These are phyloP conservation scores for Blastobotrys capitulatus DNA, from an alignment of 1,139 yeast species.

Conservation along the genomic window DNA sequence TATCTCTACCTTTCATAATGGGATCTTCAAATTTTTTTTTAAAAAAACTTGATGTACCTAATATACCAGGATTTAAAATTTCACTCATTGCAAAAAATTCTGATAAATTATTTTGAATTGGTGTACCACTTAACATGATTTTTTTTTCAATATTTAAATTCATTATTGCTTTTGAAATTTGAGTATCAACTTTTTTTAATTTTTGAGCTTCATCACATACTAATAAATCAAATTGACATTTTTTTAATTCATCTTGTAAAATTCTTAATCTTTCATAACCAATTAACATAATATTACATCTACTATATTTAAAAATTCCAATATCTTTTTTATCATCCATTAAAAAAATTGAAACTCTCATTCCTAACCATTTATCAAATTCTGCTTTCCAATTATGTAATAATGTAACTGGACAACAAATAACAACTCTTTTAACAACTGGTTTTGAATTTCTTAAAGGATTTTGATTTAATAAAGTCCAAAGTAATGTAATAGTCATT, in stretches of 20 bases:
- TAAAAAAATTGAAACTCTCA: slow-evolving; percentile 43
- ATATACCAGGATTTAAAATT: slow-evolving; percentile 76
- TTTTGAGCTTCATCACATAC: slow-evolving; percentile 97
- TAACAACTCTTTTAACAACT: slow-evolving; percentile 52
- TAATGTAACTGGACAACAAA: slow-evolving; percentile 90
- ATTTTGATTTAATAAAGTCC: slow-evolving; percentile 77
- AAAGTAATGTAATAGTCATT: slow-evolving; percentile 74
- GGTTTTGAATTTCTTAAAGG: slow-evolving; percentile 45
- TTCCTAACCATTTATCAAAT: slow-evolving; percentile 78
- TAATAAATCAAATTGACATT: slow-evolving; percentile 58
- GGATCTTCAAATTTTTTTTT: slow-evolving; percentile 67
- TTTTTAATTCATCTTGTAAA: slow-evolving; percentile 48
- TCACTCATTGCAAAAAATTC: slow-evolving; percentile 81
- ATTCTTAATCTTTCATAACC: slow-evolving; percentile 80
- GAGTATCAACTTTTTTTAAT: slow-evolving; percentile 57
- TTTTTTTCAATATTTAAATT: slow-evolving; percentile 51
- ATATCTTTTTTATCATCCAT: slow-evolving; percentile 44
- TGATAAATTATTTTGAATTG: slow-evolving; percentile 83
- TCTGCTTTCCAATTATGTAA: slow-evolving; percentile 86
- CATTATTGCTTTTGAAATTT: slow-evolving; percentile 59
- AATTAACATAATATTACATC: slow-evolving; percentile 73
- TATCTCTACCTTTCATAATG: slow-evolving; percentile 66
- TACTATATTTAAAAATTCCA: slow-evolving; percentile 60
- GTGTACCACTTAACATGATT: slow-evolving; percentile 82
- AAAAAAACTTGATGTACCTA: slow-evolving; percentile 61